These are phyloP conservation scores for Ophiocordyceps camponoti-saundersi DNA, from an alignment of 2,329 filamentous ascomycete species.

Conservation along the genomic window DNA sequence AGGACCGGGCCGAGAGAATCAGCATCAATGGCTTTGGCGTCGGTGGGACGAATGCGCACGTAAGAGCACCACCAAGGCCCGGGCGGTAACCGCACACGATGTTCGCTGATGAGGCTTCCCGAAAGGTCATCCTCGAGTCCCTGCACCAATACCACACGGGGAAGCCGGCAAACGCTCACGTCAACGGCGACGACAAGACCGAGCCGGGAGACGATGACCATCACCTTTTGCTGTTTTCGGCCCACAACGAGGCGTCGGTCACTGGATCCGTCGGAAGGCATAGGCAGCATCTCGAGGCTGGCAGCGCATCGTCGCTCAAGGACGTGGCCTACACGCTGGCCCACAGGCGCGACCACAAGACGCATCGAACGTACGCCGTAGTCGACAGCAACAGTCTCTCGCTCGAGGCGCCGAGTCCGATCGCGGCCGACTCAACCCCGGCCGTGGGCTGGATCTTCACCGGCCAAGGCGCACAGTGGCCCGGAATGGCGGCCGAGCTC, in stretches of 20 bases:
- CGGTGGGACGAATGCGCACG: neutral
- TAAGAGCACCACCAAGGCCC: neutral
- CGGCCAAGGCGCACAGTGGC: neutral
- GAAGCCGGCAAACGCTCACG: too few species aligned
- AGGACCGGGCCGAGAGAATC: neutral
- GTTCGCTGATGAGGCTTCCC: too few species aligned
- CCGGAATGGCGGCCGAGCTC: neutral
- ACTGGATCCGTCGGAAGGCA: neutral
- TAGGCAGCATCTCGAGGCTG: neutral
- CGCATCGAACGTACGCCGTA: neutral
- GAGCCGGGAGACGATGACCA: neutral
- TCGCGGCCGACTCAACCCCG: neutral
- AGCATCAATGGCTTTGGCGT: too few species aligned
- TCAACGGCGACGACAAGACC: too few species aligned
- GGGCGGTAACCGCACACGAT: too few species aligned
- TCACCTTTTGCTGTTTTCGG: neutral
- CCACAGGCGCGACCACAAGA: neutral
- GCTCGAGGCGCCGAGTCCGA: neutral
- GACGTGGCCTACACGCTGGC: neutral
- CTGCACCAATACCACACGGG: too few species aligned
- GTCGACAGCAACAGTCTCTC: neutral
- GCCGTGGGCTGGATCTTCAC: neutral
- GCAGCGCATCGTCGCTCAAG: neutral
- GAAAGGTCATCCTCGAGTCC: neutral
- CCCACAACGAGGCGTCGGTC: neutral